A percentile compares a stretch with the other conserved stretches of the same genome.
phyloP scores from a whole-genome alignment of 1,284 basidiomycete genomes.

The Apiotrichum gracile region DNA sequence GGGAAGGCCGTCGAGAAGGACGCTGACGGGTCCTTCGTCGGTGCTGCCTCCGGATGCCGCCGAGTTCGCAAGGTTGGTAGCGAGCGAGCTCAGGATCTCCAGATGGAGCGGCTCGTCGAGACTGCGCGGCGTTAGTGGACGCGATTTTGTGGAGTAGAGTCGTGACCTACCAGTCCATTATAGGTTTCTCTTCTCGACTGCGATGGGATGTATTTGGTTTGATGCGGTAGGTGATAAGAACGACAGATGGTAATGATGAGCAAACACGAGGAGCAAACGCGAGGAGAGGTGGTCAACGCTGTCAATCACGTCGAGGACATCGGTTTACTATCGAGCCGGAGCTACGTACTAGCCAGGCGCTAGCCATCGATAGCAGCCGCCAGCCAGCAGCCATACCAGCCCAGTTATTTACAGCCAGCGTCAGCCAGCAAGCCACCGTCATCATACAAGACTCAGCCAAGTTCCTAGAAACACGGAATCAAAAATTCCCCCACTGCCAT shows the following conservation, averaged over 20 bases:
- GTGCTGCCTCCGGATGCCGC: neutral
- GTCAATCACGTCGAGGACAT: too few relatives aligned
- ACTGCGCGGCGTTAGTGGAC: constrained; percentile 17
- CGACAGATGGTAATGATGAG: neutral
- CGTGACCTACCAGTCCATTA: constrained; percentile 37
- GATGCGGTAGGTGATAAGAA: neutral
- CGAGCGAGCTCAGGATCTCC: constrained; percentile 40
- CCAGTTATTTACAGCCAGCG: too few relatives aligned
- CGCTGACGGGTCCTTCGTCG: constrained; percentile 8
- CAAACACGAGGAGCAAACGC: too few relatives aligned
- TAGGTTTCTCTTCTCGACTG: neutral
- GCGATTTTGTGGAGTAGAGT: neutral
- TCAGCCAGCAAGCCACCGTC: too few relatives aligned
- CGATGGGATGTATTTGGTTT: neutral
- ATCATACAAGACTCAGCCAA: too few relatives aligned
- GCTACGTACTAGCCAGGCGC: too few relatives aligned
- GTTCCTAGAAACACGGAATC: too few relatives aligned
- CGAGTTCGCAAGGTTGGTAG: constrained; percentile 11
- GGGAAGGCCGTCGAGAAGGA: constrained; percentile 24
- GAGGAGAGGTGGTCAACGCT: too few relatives aligned
- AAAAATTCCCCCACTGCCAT: too few relatives aligned
- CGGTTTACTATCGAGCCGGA: too few relatives aligned
- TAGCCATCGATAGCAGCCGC: too few relatives aligned
- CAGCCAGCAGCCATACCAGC: too few relatives aligned
- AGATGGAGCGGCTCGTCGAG: constrained; percentile 44